phyloP scores from a whole-genome alignment of 2,329 filamentous ascomycete species.

The Exophiala alcalophila region DNA sequence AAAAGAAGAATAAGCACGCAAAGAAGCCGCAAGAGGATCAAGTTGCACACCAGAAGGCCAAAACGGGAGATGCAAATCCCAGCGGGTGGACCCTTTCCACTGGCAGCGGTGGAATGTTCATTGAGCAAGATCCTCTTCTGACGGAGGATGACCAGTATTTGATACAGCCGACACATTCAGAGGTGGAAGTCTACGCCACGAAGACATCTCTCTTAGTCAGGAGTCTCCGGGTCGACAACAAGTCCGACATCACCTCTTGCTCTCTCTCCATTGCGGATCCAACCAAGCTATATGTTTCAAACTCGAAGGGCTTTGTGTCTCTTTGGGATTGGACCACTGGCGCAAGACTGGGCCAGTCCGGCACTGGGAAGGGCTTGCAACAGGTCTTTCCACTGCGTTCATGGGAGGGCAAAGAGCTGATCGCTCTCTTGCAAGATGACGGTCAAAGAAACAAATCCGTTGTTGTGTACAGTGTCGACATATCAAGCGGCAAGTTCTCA shows the following conservation, averaged over 20 bases:
- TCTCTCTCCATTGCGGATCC: constrained; percentile 51
- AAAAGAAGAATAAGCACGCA: constrained; percentile 30
- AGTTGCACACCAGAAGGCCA: constrained; percentile 5
- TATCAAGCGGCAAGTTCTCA: not conserved
- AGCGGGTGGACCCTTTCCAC: constrained; percentile 48
- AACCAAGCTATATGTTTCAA: constrained; percentile 54
- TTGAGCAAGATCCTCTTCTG: constrained; percentile 56
- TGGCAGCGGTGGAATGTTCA: constrained; percentile 55
- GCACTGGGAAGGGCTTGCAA: constrained; percentile 7
- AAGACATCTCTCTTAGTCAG: constrained; percentile 76
- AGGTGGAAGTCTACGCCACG: constrained; percentile 77
- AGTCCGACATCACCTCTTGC: constrained; percentile 50
- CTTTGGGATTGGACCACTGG: constrained; percentile 59
- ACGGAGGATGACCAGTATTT: constrained; percentile 62
- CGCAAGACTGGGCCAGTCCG: constrained; percentile 21
- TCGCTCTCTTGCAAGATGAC: constrained; percentile 15
- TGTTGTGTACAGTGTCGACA: constrained; percentile 11
- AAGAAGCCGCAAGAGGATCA: constrained; percentile 7
- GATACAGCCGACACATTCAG: constrained; percentile 70
- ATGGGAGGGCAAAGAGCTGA: constrained; percentile 11
- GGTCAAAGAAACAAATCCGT: constrained; percentile 2
- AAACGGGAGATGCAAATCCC: constrained; percentile 3
- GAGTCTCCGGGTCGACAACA: constrained; percentile 59
- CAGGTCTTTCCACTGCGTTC: constrained; percentile 17
- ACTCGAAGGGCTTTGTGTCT: constrained; percentile 49